Base-by-base conservation (phyloP, 257 asterid species). In the Solanum pennellii region DNA sequence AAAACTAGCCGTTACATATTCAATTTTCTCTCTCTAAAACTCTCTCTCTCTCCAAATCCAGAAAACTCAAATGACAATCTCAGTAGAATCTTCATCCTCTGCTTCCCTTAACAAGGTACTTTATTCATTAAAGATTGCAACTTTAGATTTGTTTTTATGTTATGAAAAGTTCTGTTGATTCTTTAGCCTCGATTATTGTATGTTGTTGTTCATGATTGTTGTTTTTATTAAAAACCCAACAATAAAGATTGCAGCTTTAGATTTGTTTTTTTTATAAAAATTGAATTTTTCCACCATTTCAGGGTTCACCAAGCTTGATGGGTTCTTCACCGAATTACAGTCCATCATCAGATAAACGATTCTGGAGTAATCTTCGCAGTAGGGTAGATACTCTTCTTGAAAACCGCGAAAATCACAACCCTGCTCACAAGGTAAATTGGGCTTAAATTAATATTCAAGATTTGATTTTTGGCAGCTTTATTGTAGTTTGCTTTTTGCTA, bases 291-390 rank as follows among this genome's bases (percentile, higher is more conserved):
- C 15, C 7, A 37, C 42, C 14, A 44, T 85, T 60, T 23, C 95
- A 93, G 98, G 95, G 91, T 47, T 89, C 94, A 75, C 88, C 89
- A 15, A 14, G 89, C 76, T 88, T 80, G 79, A 89, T 88, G 90
- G 90, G 66, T 68, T 92, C 95, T 49, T 89, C 98, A 77, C 88
- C 94, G 3, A 23, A 86, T 85, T 90, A 89, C 89, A 96, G 98
- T 83, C 98, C 98, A 3, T 91, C 96, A 35, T 93, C 98, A 21
- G 98, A 97, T 82, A 91, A 92, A 92, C 94, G 94, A 45, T 94
- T 90, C 86, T 95, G 99, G 99, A 94, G 98, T 93, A 82, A 92
- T 37, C 97, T 97, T 11, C 93, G 92, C 33, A 92, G 91, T 92
- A 93, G 99, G 13, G 89, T 93, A 44, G 98, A 97, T 68, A 86